Evolutionary conservation across 331 rosid species (phyloP), one percentile per base, ranked within the genome.

Genomic region (Quercus lobata): DNA sequence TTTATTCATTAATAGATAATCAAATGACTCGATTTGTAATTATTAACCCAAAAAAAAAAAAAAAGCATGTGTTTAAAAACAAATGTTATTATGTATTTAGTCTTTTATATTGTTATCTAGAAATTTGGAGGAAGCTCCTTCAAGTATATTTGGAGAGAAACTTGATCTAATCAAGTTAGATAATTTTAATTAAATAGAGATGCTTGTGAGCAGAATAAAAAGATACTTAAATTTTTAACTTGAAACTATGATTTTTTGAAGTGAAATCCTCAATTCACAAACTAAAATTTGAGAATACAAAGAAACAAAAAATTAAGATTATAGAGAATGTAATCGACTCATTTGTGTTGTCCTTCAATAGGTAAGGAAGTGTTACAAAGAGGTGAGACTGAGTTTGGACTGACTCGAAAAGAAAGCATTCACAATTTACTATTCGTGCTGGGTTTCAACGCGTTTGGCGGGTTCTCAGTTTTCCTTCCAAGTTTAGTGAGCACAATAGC

Each of bases 391-490:
- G 97, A 87, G 79, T 96, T 93, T 8, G 97, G 97, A 24, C 69
- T 96, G 83, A 88, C 57, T 25, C 32, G 82, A 76, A 90, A 90
- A 1, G 94, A 91, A 29, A 76, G 84, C 5, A 90, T 96, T 56
- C 94, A 93, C 89, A 93, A 93, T 86, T 78, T 96, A 58, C 82
- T 96, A 7, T 96, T 96, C 81, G 35, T 89, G 15, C 55, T 96
- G 44, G 99, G 99, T 29, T 96, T 96, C 93, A 93, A 96, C 35
- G 87, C 94, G 4, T 96, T 77, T 46, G 98, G 98, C 4, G 97
- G 98, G 11, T 96, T 96, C 76, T 82, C 97, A 16, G 25, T 96
- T 55, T 92, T 90, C 76, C 79, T 96, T 0, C 98, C 99, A 0
- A 27, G 76, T 74, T 79, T 96, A 25, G 54, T 96, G 52, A 79